These are phyloP conservation scores for Epicoccum nigrum DNA, from an alignment of 2,329 filamentous ascomycete species.

Conservation along the genomic window DNA sequence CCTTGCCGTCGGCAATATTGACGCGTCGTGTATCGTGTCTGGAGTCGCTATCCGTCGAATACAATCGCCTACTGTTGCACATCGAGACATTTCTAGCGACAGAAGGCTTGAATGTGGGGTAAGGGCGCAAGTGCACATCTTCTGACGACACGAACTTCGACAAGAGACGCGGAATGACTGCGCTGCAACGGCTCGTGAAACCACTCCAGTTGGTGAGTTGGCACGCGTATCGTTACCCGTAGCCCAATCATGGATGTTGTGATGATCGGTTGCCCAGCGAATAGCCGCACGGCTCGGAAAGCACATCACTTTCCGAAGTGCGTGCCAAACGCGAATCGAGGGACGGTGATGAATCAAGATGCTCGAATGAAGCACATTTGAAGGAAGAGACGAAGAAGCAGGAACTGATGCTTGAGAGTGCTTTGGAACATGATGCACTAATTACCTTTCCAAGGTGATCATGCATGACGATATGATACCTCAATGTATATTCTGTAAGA, in stretches of 20 bases:
- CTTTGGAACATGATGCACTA: too few relatives aligned
- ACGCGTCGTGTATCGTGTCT: not conserved
- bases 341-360: too few relatives aligned
- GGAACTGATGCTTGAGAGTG: too few relatives aligned
- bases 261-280: not conserved
- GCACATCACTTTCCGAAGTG: not conserved
- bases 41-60: not conserved
- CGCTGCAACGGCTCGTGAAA: not conserved
- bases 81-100: slow-evolving; percentile 5
- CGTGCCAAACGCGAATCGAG: not conserved
- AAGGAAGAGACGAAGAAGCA: too few relatives aligned
- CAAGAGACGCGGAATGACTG: slow-evolving; percentile 1
- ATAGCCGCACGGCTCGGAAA: not conserved
- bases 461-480: too few relatives aligned
- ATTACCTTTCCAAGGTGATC: too few relatives aligned
- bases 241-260: not conserved
- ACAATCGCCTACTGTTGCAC: not conserved
- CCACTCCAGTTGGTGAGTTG: not conserved
- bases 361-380: too few relatives aligned
- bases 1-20: not conserved
- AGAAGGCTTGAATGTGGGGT: not conserved
- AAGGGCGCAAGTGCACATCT: not conserved
- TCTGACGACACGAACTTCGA: not conserved
- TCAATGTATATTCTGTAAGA: too few relatives aligned
- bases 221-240: not conserved